These are phyloP conservation scores for Lactarius psammicola DNA, from an alignment of 768 basidiomycete species.

Conservation along the genomic window DNA sequence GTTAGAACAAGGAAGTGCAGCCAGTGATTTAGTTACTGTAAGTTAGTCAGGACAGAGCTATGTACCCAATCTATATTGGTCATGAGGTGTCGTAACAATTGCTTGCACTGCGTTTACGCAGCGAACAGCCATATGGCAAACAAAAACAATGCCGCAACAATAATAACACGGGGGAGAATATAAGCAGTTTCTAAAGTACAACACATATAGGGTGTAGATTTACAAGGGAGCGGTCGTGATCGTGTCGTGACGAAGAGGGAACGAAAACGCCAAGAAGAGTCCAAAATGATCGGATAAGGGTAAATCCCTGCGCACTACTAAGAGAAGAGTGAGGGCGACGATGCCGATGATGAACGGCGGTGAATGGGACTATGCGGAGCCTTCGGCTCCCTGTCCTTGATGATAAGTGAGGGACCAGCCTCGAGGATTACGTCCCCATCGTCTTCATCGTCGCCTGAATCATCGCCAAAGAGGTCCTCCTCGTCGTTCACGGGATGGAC, in stretches of 20 bases:
- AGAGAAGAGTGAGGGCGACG: not conserved
- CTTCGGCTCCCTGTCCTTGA: constrained; percentile 36
- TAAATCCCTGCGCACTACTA: not conserved
- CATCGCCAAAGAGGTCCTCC: constrained; percentile 29
- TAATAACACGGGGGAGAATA: constrained; percentile 4
- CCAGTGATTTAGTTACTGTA: not conserved
- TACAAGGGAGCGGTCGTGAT: constrained; percentile 11
- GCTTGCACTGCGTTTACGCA: not conserved
- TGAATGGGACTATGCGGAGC: constrained; percentile 9
- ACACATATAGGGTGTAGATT: constrained; percentile 7
- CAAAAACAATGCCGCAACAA: not conserved
- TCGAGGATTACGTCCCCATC: constrained; percentile 75
- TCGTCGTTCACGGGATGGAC: constrained; percentile 36
- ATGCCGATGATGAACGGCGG: constrained; percentile 8
- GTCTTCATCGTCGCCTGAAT: constrained; percentile 51
- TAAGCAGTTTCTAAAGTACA: constrained; percentile 20
- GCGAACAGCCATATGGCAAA: not conserved
- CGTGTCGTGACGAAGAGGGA: not conserved
- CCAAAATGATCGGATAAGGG: not conserved
- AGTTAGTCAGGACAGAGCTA: not conserved
- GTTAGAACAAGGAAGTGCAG: not conserved
- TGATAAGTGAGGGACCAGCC: constrained; percentile 62
- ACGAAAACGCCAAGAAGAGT: not conserved
- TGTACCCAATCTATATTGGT: not conserved
- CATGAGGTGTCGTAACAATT: not conserved